Percentiles rank a stretch among this genome's conserved stretches.
These are phyloP conservation scores for Pseudovirgaria hyperparasitica DNA, from an alignment of 2,329 filamentous ascomycete species.

Conservation along the genomic window DNA sequence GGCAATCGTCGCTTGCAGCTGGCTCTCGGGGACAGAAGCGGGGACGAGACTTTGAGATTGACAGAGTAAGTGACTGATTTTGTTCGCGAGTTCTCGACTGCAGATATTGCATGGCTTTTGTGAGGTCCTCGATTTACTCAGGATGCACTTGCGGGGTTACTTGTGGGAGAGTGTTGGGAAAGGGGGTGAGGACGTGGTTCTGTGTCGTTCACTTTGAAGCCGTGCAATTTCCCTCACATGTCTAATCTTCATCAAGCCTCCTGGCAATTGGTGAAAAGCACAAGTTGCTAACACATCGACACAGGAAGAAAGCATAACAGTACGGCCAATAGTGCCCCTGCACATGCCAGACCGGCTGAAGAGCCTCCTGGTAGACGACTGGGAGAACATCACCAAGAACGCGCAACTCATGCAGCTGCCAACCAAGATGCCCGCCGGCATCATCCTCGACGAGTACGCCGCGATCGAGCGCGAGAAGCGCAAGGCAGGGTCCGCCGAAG, in stretches of 20 bases:
- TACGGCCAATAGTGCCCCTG: conserved; percentile 73
- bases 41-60: conserved; percentile 68
- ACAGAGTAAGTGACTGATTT: conserved; percentile 62
- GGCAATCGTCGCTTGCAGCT: conserved; percentile 43
- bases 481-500: conserved; percentile 52
- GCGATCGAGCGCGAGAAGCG: conserved; percentile 56
- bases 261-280: too few relatives aligned
- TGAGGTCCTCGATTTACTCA: too few relatives aligned
- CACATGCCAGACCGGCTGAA: conserved; percentile 82
- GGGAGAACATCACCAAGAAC: conserved; percentile 97
- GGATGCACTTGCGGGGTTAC: too few relatives aligned
- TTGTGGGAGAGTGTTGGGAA: too few relatives aligned
- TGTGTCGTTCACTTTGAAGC: too few relatives aligned
- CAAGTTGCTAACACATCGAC: conserved; percentile 1
- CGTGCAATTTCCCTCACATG: too few relatives aligned
- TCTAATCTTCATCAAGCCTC: too few relatives aligned
- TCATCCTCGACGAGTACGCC: conserved; percentile 72
- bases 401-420: conserved; percentile 80
- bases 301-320: conserved; percentile 81
- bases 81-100: too few relatives aligned
- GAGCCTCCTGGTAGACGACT: conserved; percentile 88
- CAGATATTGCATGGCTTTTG: conserved; percentile 1
- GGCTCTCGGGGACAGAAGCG: conserved; percentile 59
- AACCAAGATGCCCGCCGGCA: conserved; percentile 57
- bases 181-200: too few relatives aligned